Evolutionary conservation across 2,329 filamentous ascomycete species (phyloP).

Genomic region (Lomentospora prolificans): DNA sequence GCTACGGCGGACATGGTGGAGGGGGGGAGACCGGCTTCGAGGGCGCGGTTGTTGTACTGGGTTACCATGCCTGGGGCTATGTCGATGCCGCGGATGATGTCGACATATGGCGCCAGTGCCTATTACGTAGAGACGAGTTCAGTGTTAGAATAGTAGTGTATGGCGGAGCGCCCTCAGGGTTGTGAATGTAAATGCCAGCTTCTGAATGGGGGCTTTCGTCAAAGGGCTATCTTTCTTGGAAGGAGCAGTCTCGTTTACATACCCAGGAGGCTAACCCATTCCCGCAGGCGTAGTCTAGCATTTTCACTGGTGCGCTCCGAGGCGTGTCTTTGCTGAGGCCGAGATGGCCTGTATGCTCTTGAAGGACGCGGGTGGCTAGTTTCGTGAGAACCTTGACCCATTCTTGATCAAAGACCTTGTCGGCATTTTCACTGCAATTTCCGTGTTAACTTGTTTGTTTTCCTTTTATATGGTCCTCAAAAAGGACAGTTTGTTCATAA

Average conservation of each 20-base stretch:
- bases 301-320: constrained; percentile 9
- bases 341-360: constrained; percentile 9
- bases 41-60: constrained; percentile 21
- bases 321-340: constrained; percentile 3
- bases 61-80: constrained; percentile 22
- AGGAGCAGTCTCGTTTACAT: background rate
- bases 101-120: constrained; percentile 22
- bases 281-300: constrained; percentile 24
- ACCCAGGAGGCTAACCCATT: constrained; percentile 20
- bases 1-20: constrained; percentile 20
- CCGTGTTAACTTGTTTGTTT: background rate
- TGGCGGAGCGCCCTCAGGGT: too few species aligned
- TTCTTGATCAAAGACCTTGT: constrained; percentile 10
- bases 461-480: background rate
- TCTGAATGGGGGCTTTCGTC: too few species aligned
- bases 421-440: constrained; percentile 9
- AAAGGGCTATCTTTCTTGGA: too few species aligned
- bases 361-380: constrained; percentile 11
- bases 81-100: constrained; percentile 23
- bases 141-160: too few species aligned
- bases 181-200: too few species aligned
- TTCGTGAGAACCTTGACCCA: constrained; percentile 12
- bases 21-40: constrained; percentile 14
- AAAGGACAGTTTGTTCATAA: background rate
- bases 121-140: constrained; percentile 12